These are phyloP conservation scores for Hypoxylon lienhwacheense DNA, from an alignment of 495 filamentous ascomycete species.

Conservation along the genomic window DNA sequence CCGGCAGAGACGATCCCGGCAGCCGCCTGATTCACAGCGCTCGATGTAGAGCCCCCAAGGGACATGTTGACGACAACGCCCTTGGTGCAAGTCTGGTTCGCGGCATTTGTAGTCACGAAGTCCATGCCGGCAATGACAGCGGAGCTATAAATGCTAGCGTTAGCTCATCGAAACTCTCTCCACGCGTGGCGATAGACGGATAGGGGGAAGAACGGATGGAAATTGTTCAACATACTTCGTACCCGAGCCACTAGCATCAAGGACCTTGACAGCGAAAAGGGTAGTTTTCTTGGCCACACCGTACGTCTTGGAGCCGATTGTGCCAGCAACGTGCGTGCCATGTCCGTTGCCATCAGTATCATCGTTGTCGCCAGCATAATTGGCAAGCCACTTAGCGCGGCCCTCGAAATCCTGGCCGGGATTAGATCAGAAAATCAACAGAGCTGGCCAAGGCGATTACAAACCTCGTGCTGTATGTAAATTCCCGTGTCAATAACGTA, in stretches of 20 bases:
- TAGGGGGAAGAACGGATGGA: neutral
- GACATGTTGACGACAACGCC: constrained; percentile 55
- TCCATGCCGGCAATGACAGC: constrained; percentile 59
- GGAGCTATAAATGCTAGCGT: constrained; percentile 36
- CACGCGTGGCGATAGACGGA: neutral
- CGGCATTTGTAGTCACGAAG: constrained; percentile 48
- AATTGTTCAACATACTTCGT: constrained; percentile 14
- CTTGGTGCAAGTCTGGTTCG: constrained; percentile 37
- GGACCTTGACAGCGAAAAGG: constrained; percentile 69
- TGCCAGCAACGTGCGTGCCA: constrained; percentile 69
- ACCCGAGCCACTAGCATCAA: constrained; percentile 52
- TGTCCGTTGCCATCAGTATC: constrained; percentile 48
- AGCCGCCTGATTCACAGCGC: constrained; percentile 52
- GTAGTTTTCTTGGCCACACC: constrained; percentile 67
- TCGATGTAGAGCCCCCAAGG: constrained; percentile 51
- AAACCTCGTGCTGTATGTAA: constrained; percentile 55
- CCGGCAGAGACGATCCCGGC: constrained; percentile 47
- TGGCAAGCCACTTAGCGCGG: constrained; percentile 52
- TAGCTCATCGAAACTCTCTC: neutral
- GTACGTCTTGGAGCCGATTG: constrained; percentile 61
- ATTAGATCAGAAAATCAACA: constrained; percentile 25
- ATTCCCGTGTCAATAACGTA: constrained; percentile 67
- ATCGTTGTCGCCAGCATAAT: constrained; percentile 38
- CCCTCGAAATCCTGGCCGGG: constrained; percentile 54
- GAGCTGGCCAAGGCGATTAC: constrained; percentile 52